These are phyloP conservation scores for Halteria grandinella DNA, from an alignment of 73 alveolate species.

Conservation along the genomic window DNA sequence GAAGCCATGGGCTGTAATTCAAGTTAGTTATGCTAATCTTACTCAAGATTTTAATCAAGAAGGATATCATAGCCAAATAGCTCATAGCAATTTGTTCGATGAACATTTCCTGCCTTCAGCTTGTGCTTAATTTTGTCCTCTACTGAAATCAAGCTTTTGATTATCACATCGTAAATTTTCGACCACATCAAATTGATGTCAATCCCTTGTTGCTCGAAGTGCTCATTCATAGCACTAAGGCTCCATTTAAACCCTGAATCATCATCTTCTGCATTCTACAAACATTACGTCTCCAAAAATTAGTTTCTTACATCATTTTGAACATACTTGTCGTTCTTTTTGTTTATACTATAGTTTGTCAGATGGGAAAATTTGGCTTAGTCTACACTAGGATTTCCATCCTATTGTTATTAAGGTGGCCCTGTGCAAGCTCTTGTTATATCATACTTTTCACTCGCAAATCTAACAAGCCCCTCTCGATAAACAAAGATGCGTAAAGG, in stretches of 20 bases:
- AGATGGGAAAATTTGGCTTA: slow-evolving; percentile 74
- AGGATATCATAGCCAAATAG: slow-evolving; percentile 57
- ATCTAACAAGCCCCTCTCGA: slow-evolving; percentile 94
- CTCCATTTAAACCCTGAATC: slow-evolving; percentile 70
- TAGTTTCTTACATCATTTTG: slow-evolving; percentile 54
- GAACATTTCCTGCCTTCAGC: neutral
- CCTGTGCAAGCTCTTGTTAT: slow-evolving; percentile 1
- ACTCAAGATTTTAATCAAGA: slow-evolving; percentile 44
- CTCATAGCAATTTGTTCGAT: slow-evolving; percentile 53
- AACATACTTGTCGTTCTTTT: slow-evolving; percentile 82
- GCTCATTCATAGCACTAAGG: slow-evolving; percentile 52
- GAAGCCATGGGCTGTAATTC: slow-evolving; percentile 81
- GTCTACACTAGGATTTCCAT: slow-evolving; percentile 26
- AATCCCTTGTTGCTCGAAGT: slow-evolving; percentile 46
- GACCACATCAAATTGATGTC: slow-evolving; percentile 58
- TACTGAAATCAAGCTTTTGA: slow-evolving; percentile 43
- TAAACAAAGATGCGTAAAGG: slow-evolving; percentile 89
- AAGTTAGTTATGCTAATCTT: neutral
- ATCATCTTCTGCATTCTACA: slow-evolving; percentile 55
- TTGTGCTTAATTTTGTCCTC: slow-evolving; percentile 14
- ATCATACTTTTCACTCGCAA: slow-evolving; percentile 90
- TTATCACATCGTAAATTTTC: slow-evolving; percentile 55
- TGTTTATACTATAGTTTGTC: slow-evolving; percentile 83
- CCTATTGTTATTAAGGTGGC: no score
- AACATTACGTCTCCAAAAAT: slow-evolving; percentile 57